Evolutionary conservation across 129 eudicot species (phyloP).

Genomic region (Sambucus nigra): DNA sequence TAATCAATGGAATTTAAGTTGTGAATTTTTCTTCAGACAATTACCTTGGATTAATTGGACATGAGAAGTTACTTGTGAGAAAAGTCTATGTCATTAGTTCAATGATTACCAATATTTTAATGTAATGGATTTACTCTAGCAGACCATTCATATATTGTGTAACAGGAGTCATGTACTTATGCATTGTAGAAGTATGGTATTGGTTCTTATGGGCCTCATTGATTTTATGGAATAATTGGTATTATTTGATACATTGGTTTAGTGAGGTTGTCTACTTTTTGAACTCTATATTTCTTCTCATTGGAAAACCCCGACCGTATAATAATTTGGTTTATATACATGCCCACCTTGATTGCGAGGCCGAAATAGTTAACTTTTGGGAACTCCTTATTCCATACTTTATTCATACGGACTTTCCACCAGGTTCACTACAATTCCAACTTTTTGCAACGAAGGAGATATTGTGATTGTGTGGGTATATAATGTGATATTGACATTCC

Average conservation of each 20-base stretch:
- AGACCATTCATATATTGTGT: slow-evolving; percentile 9
- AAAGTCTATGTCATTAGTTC: neutral
- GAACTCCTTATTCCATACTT: slow-evolving; percentile 75
- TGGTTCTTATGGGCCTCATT: slow-evolving; percentile 97
- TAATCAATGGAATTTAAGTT: slow-evolving; percentile 66
- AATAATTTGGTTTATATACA: slow-evolving; percentile 32
- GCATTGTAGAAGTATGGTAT: slow-evolving; percentile 93
- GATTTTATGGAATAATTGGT: slow-evolving; percentile 88
- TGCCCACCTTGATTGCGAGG: slow-evolving; percentile 92
- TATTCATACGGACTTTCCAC: slow-evolving; percentile 91
- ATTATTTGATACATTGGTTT: slow-evolving; percentile 18
- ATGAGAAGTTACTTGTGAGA: slow-evolving; percentile 65
- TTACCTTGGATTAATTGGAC: slow-evolving; percentile 85
- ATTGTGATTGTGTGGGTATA: slow-evolving; percentile 74
- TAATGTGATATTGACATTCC: neutral
- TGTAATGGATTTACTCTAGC: neutral
- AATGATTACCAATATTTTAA: slow-evolving; percentile 3
- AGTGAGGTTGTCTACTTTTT: neutral
- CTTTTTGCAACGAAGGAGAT: slow-evolving; percentile 94
- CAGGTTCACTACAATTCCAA: slow-evolving; percentile 95
- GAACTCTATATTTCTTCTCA: neutral
- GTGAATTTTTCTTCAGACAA: slow-evolving; percentile 86
- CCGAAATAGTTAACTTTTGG: slow-evolving; percentile 64
- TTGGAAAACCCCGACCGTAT: neutral
- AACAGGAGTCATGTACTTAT: slow-evolving; percentile 71